A percentile compares a stretch with the other conserved stretches of the same genome.
phyloP scores from a whole-genome alignment of 2,329 filamentous ascomycete species.

The Pleoardoris graminearum region DNA sequence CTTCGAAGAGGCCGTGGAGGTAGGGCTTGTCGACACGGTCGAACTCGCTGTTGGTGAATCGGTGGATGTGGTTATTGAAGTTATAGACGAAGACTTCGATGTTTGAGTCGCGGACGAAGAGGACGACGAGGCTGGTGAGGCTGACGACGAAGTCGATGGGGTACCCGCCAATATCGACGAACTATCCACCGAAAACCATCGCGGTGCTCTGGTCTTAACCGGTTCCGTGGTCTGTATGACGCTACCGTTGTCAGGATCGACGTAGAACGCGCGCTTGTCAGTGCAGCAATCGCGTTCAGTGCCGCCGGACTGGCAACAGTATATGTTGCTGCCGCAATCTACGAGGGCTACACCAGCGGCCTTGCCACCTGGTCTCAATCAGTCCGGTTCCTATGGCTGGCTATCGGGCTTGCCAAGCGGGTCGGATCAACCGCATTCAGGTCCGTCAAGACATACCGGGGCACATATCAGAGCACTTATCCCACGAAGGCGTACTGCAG shows the following conservation, averaged over 20 bases:
- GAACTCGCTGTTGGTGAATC: background rate
- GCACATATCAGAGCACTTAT: conserved; percentile 8
- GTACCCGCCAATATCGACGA: background rate
- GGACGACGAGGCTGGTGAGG: background rate
- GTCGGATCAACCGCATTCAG: too few species aligned
- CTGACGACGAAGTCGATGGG: background rate
- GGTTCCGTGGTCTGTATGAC: background rate
- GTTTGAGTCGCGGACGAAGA: background rate
- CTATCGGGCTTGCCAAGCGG: background rate
- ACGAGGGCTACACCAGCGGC: background rate
- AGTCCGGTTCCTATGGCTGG: background rate
- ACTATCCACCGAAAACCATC: background rate
- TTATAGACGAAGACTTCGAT: background rate
- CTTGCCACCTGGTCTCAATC: background rate
- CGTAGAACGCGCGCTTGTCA: background rate
- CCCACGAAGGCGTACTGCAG: conserved; percentile 2
- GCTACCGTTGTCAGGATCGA: background rate
- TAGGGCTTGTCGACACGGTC: background rate
- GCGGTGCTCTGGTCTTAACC: background rate
- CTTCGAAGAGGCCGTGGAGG: background rate
- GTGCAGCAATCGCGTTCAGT: background rate
- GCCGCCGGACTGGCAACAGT: background rate
- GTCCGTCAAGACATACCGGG: background rate
- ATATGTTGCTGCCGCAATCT: background rate
- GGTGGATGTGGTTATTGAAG: background rate